Evolutionary conservation across 208 protist species (phyloP), one percentile per base, ranked within the genome.

Genomic region (Phytomonas sp.): DNA sequence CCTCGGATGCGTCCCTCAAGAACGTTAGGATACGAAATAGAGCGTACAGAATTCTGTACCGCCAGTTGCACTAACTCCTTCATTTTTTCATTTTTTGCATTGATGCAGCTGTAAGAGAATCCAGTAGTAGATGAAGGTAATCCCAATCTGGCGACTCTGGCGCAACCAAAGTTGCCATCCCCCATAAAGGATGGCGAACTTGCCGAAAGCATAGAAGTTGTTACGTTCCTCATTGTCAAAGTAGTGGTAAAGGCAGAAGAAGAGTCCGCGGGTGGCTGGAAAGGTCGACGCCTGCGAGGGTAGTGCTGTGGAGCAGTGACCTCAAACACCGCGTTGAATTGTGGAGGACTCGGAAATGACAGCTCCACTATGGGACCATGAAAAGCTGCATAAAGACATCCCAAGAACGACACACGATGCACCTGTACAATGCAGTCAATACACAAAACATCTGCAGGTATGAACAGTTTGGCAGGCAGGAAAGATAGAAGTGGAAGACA

Each of bases 1-100:
- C 11, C 11, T 29, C 70, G 67, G 61, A 73, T 62, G 68, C 72
- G 60, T 29, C 79, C 88, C 29, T 75, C 78, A 36, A 94, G 23
- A 5, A 91, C 89, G 26, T 78, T 75, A 4, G 89, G 89, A 63
- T 92, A 91, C 36, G 86, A 91, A 52, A 94, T 81, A 8, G 76
- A 81, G 40, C 79, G 49, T 2, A 92, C 52, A 8, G 82, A 72
- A 12, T 76, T 75, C 2, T 66, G 81, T 56, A 94, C 77, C 26
- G 86, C 86, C 56, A 89, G 67, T 36, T 86, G 71, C 37, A 89
- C 80, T 52, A 94, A 76, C 65, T 92, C 86, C 74, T 92, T 77
- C 62, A 92, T 68, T 61, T 94, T 94, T 34, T 87, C 84, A 56
- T 87, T 91, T 4, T 63, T 30, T 33, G 78, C 80, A 33, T 76